A percentile compares a stretch with the other conserved stretches of the same genome.
Evolutionary conservation across 2,329 filamentous ascomycete genomes (phyloP).

Genomic region (Aureobasidium sp.): DNA sequence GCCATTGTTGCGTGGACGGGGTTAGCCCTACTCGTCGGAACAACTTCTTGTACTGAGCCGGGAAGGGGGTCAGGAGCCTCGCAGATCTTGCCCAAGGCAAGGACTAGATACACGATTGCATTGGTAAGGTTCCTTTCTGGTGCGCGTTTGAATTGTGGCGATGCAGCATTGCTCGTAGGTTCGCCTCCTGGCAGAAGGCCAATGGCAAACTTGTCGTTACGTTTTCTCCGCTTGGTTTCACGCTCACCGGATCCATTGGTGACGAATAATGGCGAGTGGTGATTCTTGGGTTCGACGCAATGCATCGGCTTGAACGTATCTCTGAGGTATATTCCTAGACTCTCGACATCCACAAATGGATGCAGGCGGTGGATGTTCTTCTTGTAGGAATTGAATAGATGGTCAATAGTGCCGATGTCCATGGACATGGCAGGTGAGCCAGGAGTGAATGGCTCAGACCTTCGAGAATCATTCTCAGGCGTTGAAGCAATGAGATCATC

Average conservation of each 20-base stretch:
- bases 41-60: constrained; percentile 46
- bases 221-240: constrained; percentile 14
- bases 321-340: constrained; percentile 34
- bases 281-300: not conserved
- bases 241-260: constrained; percentile 7
- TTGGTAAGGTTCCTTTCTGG: constrained; percentile 52
- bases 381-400: constrained; percentile 48
- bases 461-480: constrained; percentile 30
- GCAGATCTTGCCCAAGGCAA: constrained; percentile 83
- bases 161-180: not conserved
- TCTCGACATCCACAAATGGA: constrained; percentile 50
- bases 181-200: not conserved
- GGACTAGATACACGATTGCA: constrained; percentile 70
- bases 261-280: constrained; percentile 11
- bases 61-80: constrained; percentile 44
- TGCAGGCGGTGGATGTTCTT: constrained; percentile 55
- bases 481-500: constrained; percentile 30
- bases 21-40: constrained; percentile 8
- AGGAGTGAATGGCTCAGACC: constrained; percentile 28
- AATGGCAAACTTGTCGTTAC: not conserved
- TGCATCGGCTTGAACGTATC: constrained; percentile 34
- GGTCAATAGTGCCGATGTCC: constrained; percentile 41
- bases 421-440: constrained; percentile 41
- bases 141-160: not conserved
- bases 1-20: constrained; percentile 19